These are phyloP conservation scores for Phytophthora sp. DNA, from an alignment of 352 stramenopile species.

Conservation along the genomic window DNA sequence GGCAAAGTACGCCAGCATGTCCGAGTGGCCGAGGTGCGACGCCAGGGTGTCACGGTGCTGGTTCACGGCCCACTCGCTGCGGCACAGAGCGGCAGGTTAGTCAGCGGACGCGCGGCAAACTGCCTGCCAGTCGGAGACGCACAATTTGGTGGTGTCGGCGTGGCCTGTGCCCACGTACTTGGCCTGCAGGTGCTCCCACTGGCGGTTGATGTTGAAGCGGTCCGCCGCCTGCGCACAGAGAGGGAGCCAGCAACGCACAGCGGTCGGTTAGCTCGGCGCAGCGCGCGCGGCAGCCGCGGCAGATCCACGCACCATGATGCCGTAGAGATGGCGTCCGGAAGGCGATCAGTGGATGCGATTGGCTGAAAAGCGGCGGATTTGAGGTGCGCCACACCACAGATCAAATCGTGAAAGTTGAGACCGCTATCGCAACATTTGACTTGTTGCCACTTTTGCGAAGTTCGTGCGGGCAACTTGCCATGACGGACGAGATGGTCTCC, in stretches of 20 bases:
- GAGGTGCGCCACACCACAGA: slow-evolving; percentile 4
- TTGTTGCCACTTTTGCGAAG: slow-evolving; percentile 4
- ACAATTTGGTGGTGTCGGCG: slow-evolving; percentile 97
- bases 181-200: slow-evolving; percentile 94
- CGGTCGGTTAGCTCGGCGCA: slow-evolving; percentile 1
- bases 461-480: neutral
- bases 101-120: neutral
- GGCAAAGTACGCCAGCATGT: slow-evolving; percentile 98
- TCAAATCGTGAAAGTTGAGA: neutral
- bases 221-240: slow-evolving; percentile 66
- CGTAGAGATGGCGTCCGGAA: slow-evolving; percentile 30
- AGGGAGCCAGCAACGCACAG: slow-evolving; percentile 3
- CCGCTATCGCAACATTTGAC: no score
- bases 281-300: neutral
- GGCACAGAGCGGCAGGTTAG: slow-evolving; percentile 1
- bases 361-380: no score
- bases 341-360: no score
- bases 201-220: slow-evolving; percentile 92
- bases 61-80: slow-evolving; percentile 97
- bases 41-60: slow-evolving; percentile 98
- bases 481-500: neutral
- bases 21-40: slow-evolving; percentile 96
- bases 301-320: slow-evolving; percentile 30
- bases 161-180: slow-evolving; percentile 97
- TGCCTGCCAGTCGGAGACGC: slow-evolving; percentile 29